These are phyloP conservation scores for Pseudogymnoascus sp. DNA, from an alignment of 2,329 filamentous ascomycete genomes.

Conservation along the genomic window DNA sequence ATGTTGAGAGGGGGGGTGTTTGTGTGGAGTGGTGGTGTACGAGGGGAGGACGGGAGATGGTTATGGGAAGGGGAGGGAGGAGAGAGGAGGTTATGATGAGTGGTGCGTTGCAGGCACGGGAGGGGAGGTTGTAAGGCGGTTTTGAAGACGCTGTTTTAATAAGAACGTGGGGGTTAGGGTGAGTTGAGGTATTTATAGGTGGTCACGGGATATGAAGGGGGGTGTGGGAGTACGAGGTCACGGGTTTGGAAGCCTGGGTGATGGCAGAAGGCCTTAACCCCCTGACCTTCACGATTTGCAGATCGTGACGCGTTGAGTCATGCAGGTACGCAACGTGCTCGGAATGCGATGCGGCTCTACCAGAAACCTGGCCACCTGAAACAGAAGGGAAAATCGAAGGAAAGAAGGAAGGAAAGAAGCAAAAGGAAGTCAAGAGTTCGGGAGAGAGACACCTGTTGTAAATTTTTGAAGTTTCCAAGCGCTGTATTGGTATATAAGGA, in stretches of 20 bases:
- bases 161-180: background rate
- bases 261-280: background rate
- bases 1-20: conserved; percentile 54
- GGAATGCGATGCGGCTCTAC: background rate
- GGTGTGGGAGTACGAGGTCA: background rate
- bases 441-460: background rate
- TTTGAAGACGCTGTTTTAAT: background rate
- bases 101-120: background rate
- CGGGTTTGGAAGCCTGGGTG: background rate
- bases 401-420: background rate
- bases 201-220: background rate
- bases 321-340: background rate
- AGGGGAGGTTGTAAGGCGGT: background rate
- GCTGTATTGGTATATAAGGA: background rate
- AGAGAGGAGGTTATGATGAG: conserved; percentile 5
- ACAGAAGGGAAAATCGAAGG: background rate
- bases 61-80: conserved; percentile 18
- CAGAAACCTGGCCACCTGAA: background rate
- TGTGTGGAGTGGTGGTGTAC: conserved; percentile 61
- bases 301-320: background rate
- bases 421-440: background rate
- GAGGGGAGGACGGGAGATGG: conserved; percentile 33
- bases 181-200: background rate
- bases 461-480: background rate
- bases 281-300: background rate